Conservation (phyloP, 2,329 filamentous ascomycete genomes). For the Pyrenochaeta sp. region DNA sequence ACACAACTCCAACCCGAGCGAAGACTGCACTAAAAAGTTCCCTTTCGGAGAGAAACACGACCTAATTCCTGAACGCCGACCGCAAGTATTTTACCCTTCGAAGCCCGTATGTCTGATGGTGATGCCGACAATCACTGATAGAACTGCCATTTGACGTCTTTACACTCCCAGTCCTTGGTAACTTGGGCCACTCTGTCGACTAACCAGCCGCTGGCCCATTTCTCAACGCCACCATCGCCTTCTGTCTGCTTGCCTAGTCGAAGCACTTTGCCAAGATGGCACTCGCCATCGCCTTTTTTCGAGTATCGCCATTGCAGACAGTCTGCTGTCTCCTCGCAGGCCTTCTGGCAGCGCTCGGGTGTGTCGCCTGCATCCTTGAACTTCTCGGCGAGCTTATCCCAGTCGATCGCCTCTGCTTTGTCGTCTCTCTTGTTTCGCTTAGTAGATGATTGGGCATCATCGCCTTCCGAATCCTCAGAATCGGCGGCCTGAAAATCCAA, state of each 20-base stretch:
- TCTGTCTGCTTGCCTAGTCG: slow-evolving; percentile 34
- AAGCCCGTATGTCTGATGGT: no score
- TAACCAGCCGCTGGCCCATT: slow-evolving; percentile 50
- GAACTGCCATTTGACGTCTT: slow-evolving; percentile 39
- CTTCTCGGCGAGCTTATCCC: slow-evolving; percentile 23
- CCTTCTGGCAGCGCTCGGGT: slow-evolving; percentile 32
- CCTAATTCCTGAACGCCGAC: no score
- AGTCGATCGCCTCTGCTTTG: slow-evolving; percentile 16
- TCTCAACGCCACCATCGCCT: slow-evolving; percentile 10
- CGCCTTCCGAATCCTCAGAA: background rate
- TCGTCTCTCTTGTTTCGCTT: slow-evolving; percentile 5
- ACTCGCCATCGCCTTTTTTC: slow-evolving; percentile 36
- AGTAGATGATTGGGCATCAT: background rate
- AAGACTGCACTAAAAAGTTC: no score
- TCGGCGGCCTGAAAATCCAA: background rate
- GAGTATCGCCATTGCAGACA: slow-evolving; percentile 50
- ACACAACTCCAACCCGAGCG: no score
- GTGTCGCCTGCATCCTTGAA: slow-evolving; percentile 35
- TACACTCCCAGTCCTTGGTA: slow-evolving; percentile 37
- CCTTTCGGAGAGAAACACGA: no score
- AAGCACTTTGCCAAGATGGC: slow-evolving; percentile 43
- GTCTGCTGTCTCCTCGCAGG: slow-evolving; percentile 38
- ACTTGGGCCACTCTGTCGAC: slow-evolving; percentile 36
- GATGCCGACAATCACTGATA: slow-evolving; percentile 22
- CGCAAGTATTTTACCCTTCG: no score